These are phyloP conservation scores for Tuber umbilicatum DNA, from an alignment of 495 filamentous ascomycete genomes.

Conservation along the genomic window DNA sequence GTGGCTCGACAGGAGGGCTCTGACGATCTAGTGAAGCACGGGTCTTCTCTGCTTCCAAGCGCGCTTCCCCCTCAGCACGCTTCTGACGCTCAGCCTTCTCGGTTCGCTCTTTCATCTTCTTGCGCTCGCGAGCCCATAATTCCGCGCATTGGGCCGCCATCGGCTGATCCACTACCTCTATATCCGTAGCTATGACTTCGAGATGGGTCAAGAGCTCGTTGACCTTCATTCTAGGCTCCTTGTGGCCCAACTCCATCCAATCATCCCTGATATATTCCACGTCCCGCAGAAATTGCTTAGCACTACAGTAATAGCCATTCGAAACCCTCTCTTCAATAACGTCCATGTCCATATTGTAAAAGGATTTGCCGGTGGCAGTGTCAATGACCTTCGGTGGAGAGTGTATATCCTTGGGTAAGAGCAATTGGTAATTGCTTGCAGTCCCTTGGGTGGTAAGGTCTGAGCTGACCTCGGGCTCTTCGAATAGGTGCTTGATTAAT, in stretches of 20 bases:
- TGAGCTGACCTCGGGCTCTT: conserved; percentile 62
- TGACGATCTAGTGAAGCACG: conserved; percentile 21
- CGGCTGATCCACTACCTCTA: conserved; percentile 53
- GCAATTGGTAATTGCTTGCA: background rate
- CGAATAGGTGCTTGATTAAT: conserved; percentile 68
- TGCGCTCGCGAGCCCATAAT: conserved; percentile 68
- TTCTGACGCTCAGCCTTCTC: conserved; percentile 44
- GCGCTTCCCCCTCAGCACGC: conserved; percentile 24
- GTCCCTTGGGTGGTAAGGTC: conserved; percentile 45
- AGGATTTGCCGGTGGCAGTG: conserved; percentile 64
- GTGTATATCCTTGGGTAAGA: conserved; percentile 13
- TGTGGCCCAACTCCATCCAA: conserved; percentile 65
- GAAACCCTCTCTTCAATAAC: conserved; percentile 90
- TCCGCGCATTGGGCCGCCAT: conserved; percentile 63
- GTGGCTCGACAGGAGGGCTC: background rate
- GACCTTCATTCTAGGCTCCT: conserved; percentile 69
- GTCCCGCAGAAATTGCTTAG: conserved; percentile 79
- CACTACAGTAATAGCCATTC: conserved; percentile 88
- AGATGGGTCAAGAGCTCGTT: conserved; percentile 87
- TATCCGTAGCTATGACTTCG: conserved; percentile 74
- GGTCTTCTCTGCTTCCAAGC: conserved; percentile 17
- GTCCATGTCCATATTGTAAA: conserved; percentile 86
- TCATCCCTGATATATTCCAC: conserved; percentile 77
- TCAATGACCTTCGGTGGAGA: conserved; percentile 27
- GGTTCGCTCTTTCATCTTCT: conserved; percentile 57